These are phyloP conservation scores for Ichthyophonus hoferi DNA, from an alignment of 208 protist species.

Conservation along the genomic window DNA sequence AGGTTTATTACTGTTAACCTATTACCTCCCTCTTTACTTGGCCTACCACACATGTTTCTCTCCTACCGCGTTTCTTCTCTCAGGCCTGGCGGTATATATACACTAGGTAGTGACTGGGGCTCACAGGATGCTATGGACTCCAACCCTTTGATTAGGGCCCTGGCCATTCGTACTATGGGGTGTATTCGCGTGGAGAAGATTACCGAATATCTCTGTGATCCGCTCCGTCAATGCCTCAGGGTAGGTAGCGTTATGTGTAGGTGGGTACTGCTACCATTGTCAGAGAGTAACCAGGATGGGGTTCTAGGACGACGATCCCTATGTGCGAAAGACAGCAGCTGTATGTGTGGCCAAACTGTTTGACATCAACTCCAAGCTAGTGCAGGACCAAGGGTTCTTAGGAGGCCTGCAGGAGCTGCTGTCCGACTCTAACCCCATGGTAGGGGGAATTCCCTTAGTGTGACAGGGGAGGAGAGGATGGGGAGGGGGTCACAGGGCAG, in stretches of 20 bases:
- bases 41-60: background rate
- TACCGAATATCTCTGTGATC: slow-evolving; percentile 88
- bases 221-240: slow-evolving; percentile 80
- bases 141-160: slow-evolving; percentile 90
- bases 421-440: slow-evolving; percentile 88
- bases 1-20: background rate
- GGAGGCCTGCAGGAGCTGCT: slow-evolving; percentile 80
- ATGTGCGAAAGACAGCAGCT: slow-evolving; percentile 95
- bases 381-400: slow-evolving; percentile 75
- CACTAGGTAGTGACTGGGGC: too few relatives aligned
- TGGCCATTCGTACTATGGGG: slow-evolving; percentile 96
- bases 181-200: slow-evolving; percentile 91
- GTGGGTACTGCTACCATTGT: too few relatives aligned
- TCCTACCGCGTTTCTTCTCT: background rate
- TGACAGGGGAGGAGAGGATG: too few relatives aligned
- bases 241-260: slow-evolving; percentile 36
- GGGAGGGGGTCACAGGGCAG: too few relatives aligned
- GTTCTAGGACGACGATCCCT: slow-evolving; percentile 92
- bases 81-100: background rate
- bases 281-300: too few relatives aligned
- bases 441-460: too few relatives aligned
- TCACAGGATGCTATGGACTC: slow-evolving; percentile 82
- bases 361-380: slow-evolving; percentile 78
- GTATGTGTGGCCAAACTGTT: slow-evolving; percentile 94
- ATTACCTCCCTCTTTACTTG: background rate